A percentile compares a stretch with the other conserved stretches of the same genome.
These are phyloP conservation scores for Pseudotsuga menziesii DNA, from an alignment of 75 land plant species.

Conservation along the genomic window DNA sequence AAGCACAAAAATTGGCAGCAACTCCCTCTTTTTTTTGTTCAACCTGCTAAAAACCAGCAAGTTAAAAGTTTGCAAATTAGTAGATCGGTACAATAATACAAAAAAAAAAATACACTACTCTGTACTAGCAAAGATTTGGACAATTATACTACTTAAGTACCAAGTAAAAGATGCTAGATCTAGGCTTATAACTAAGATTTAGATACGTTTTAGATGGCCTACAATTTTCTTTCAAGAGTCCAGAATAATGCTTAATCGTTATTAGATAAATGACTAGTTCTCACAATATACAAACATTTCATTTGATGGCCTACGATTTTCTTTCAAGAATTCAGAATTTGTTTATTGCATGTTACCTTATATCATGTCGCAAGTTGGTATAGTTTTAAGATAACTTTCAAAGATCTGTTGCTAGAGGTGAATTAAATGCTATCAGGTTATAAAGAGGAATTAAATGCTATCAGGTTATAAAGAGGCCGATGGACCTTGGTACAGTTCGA, in stretches of 20 bases:
- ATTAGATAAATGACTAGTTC: background rate
- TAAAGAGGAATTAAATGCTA: conserved; percentile 31
- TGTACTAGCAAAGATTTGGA: no score
- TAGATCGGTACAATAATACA: no score
- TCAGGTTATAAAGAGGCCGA: conserved; percentile 86
- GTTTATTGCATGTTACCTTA: background rate
- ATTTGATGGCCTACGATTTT: background rate
- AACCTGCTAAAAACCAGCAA: no score
- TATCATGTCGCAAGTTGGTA: background rate
- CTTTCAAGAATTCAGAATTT: background rate
- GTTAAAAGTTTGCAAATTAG: no score
- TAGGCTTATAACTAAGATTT: no score
- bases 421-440: conserved; percentile 42
- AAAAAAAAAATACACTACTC: no score
- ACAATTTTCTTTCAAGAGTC: no score
- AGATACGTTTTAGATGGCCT: no score
- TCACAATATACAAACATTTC: background rate
- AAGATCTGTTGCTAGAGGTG: background rate
- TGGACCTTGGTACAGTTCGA: conserved; percentile 89
- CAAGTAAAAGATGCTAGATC: no score
- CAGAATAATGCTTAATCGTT: background rate
- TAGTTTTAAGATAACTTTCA: background rate
- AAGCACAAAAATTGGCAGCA: no score
- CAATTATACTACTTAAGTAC: no score
- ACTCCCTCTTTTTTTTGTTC: no score